Conservation (phyloP, 208 protist genomes). For the Trypanosoma theileri region DNA sequence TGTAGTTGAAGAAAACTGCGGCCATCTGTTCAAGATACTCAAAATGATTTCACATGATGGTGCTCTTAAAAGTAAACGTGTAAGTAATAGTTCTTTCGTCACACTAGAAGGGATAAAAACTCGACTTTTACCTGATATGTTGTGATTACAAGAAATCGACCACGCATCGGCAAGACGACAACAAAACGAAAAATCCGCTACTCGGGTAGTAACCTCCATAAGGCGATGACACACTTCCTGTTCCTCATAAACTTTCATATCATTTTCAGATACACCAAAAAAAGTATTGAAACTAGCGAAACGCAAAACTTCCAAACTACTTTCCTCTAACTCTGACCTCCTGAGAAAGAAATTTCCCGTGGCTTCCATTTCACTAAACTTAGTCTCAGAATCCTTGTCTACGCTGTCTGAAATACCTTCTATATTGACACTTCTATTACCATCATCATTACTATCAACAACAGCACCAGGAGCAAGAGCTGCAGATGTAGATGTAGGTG, state of each 20-base stretch:
- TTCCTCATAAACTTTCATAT: constrained; percentile 14
- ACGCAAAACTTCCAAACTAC: constrained; percentile 19
- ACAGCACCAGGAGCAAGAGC: too few relatives aligned
- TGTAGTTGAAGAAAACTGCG: not conserved
- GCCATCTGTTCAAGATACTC: constrained; percentile 17
- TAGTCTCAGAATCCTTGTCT: not conserved
- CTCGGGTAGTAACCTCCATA: constrained; percentile 16
- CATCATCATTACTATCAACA: too few relatives aligned
- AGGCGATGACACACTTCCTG: constrained; percentile 29
- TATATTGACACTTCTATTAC: too few relatives aligned
- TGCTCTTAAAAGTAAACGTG: constrained; percentile 14
- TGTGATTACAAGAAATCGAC: not conserved
- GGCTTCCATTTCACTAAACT: not conserved
- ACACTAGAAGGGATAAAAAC: constrained; percentile 3
- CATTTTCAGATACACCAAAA: not conserved
- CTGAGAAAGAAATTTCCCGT: not conserved
- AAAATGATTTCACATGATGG: constrained; percentile 14
- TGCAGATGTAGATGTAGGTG: not conserved
- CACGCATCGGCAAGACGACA: not conserved
- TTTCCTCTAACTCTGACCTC: constrained; percentile 12
- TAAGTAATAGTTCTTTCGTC: constrained; percentile 22
- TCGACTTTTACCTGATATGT: not conserved
- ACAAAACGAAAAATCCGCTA: constrained; percentile 24
- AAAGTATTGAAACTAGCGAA: constrained; percentile 6
- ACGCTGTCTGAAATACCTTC: too few relatives aligned